phyloP scores from a whole-genome alignment of 805 yeast genomes.

The Lachancea nothofagi region DNA sequence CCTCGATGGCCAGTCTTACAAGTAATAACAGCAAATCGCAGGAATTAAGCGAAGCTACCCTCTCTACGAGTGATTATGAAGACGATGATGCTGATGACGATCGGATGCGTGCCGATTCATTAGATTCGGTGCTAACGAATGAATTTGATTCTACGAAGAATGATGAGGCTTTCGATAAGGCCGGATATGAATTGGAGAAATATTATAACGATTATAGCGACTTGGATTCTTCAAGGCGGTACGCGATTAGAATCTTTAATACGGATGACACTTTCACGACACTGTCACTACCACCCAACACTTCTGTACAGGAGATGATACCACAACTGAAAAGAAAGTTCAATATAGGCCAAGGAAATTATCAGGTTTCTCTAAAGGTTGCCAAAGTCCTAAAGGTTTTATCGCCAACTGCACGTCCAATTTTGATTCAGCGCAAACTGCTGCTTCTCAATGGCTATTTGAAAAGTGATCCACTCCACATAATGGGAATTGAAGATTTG shows the following conservation, averaged over 20 bases:
- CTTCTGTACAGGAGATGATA: conserved; percentile 70
- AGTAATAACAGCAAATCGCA: conserved; percentile 4
- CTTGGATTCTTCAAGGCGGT: conserved; percentile 29
- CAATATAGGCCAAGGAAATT: conserved; percentile 67
- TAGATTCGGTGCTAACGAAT: conserved; percentile 8
- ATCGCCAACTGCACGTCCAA: conserved; percentile 67
- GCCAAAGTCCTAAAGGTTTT: conserved; percentile 73
- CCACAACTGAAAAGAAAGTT: conserved; percentile 71
- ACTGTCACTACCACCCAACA: conserved; percentile 69
- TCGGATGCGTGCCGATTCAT: conserved; percentile 4
- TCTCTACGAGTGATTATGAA: conserved; percentile 6
- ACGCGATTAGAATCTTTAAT: conserved; percentile 64
- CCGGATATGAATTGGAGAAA: conserved; percentile 34
- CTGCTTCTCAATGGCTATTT: conserved; percentile 72
- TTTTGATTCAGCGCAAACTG: conserved; percentile 68
- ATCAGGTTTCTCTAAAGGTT: conserved; percentile 65
- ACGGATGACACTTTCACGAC: conserved; percentile 82
- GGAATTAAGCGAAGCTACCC: conserved; percentile 4
- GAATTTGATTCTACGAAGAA: conserved; percentile 12
- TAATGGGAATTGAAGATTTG: conserved; percentile 78
- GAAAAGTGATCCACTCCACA: conserved; percentile 68
- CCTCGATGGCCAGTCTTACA: conserved; percentile 1
- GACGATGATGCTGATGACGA: conserved; percentile 7
- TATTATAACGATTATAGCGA: conserved; percentile 35
- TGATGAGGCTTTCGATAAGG: conserved; percentile 34